Evolutionary conservation across 2,329 filamentous ascomycete species (phyloP), one percentile per base, ranked within the genome.

Genomic region (Pseudogymnoascus sp.): DNA sequence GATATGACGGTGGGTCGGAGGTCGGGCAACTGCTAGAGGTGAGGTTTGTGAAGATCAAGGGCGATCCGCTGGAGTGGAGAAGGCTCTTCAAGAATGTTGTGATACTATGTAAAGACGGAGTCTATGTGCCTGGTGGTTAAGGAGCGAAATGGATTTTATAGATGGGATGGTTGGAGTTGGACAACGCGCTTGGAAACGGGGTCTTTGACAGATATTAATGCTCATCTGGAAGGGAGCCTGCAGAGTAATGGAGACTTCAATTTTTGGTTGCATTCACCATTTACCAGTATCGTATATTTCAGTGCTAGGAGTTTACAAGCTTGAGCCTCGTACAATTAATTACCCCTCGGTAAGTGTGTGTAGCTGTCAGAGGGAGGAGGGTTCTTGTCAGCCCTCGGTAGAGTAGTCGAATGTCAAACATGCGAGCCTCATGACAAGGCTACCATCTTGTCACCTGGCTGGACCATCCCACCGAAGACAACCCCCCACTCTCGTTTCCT

Each of bases 81-180:
- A 82, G 95, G 35, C 91, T 99, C 74, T 99, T 99, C 81, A 99
- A 99, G 78, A 93, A 91, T 75, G 84, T 97, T n/a, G 90, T 90
- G 31, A 81, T 96, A 67, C 80, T 93, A 65, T 96, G 93, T 77
- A 90, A 90, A 72, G 91, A 96, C 72, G 91, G 86, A 7, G 88
- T 97, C 50, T 90, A 86, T 73, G 82, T 81, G 68, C 84, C 83
- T 56, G 78, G 42, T 56, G 46, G 46, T 9, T 53, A 31, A 33
- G 46, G 26, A 13, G 46, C 46, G 46, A 31, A 23, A 19, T 31
- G 46, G n/a, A 31, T 53, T 33, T 53, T 53, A 19, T 53, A 13
- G 46, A 13, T 31, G 26, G 46, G 23, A 53, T 19, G 46, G 46
- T 53, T 53, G 46, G 46, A 53, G 46, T 53, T 53, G 46, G 46